Conservation (phyloP, 306 rosid genomes). For the cucumber (Cucumis sativus) region DNA sequence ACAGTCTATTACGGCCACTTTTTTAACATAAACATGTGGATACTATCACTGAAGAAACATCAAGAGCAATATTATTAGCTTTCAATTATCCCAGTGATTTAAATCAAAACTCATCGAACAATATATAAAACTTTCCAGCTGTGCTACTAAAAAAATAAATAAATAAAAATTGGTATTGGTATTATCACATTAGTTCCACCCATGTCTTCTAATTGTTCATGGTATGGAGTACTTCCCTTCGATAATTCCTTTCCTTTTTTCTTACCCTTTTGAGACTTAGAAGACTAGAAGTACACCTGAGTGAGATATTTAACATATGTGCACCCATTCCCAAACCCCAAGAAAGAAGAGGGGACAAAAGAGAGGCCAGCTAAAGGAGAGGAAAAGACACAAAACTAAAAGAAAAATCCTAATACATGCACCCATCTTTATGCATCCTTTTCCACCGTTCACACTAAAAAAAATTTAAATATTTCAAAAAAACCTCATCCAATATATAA, state of each 20-base stretch:
- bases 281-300: neutral
- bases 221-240: neutral
- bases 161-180: neutral
- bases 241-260: neutral
- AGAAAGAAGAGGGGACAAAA: neutral
- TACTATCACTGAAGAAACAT: neutral
- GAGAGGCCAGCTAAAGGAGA: neutral
- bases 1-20: neutral
- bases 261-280: neutral
- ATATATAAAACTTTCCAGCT: neutral
- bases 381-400: neutral
- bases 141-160: neutral
- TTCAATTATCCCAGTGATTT: neutral
- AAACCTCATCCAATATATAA: conserved; percentile 90
- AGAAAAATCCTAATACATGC: neutral
- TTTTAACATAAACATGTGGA: neutral
- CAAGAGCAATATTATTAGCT: neutral
- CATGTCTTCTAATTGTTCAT: neutral
- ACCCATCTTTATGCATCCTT: no score
- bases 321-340: neutral
- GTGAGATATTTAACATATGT: neutral
- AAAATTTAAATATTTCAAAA: neutral
- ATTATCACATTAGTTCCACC: neutral
- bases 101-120: neutral
- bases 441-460: no score